phyloP scores from a whole-genome alignment of 108 stramenopile genomes.

The Skeletonema menzelii region DNA sequence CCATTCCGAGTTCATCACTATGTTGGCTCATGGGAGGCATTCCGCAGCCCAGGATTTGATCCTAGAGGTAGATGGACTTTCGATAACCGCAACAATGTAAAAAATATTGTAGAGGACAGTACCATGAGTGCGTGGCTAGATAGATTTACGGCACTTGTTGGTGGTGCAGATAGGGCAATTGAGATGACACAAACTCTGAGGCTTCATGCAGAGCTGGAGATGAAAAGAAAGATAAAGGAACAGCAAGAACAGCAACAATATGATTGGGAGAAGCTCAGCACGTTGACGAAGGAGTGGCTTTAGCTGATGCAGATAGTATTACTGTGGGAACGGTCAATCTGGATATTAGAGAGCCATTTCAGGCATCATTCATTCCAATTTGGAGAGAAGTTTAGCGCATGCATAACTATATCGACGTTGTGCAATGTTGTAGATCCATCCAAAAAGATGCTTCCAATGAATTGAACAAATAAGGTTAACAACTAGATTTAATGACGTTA shows the following conservation, averaged over 20 bases:
- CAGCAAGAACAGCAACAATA: neutral
- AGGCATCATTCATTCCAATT: too few species aligned
- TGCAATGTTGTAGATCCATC: too few species aligned
- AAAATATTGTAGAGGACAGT: neutral
- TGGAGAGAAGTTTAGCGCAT: too few species aligned
- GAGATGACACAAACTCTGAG: neutral
- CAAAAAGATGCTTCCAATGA: too few species aligned
- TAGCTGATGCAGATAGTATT: neutral
- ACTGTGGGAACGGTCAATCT: too few species aligned
- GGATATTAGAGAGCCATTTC: too few species aligned
- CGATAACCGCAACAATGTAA: slow-evolving; percentile 1
- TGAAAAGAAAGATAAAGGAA: neutral
- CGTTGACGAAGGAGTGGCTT: neutral
- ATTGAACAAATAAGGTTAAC: too few species aligned
- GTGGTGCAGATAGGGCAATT: slow-evolving; percentile 1
- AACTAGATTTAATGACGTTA: too few species aligned
- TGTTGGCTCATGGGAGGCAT: slow-evolving; percentile 10
- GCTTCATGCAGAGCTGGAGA: neutral
- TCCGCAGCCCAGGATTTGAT: slow-evolving; percentile 4
- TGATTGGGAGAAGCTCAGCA: neutral
- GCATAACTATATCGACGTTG: too few species aligned
- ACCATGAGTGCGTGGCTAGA: slow-evolving; percentile 5
- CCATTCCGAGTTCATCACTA: slow-evolving; percentile 12
- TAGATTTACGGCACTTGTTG: slow-evolving; percentile 5
- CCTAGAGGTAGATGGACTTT: neutral